A percentile compares a stretch with the other conserved stretches of the same genome.
Evolutionary conservation across 345 rosid genomes (phyloP).

Genomic region (Citrus trifoliata): DNA sequence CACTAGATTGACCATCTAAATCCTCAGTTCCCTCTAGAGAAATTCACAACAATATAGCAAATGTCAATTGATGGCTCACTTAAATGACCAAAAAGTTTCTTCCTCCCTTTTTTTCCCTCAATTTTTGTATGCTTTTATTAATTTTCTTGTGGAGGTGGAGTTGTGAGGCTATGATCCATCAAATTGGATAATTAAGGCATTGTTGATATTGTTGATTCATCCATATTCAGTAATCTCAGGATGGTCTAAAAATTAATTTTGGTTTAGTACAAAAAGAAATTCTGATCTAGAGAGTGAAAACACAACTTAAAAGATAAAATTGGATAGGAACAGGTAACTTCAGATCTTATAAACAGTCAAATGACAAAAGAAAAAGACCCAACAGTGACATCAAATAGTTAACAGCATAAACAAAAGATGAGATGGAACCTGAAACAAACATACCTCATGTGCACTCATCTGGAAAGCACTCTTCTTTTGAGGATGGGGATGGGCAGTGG

Average conservation of each 20-base stretch:
- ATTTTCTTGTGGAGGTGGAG: too few species aligned
- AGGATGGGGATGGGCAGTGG: slow-evolving; percentile 25
- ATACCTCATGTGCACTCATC: slow-evolving; percentile 87
- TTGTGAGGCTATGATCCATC: not conserved
- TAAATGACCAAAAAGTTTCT: not conserved
- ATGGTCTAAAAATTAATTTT: not conserved
- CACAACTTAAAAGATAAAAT: not conserved
- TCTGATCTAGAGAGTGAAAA: not conserved
- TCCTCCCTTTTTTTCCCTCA: too few species aligned
- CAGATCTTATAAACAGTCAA: not conserved
- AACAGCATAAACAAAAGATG: not conserved
- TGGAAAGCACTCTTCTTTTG: slow-evolving; percentile 55
- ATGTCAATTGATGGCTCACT: not conserved
- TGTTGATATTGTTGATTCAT: not conserved
- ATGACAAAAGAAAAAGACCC: not conserved
- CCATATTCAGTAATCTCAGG: not conserved
- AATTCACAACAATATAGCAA: not conserved
- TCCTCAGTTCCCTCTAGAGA: not conserved
- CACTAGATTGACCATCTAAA: not conserved
- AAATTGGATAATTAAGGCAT: not conserved
- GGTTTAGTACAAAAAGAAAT: not conserved
- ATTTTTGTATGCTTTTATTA: not conserved
- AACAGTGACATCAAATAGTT: not conserved
- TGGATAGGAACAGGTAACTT: not conserved
- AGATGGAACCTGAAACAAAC: not conserved